Percentiles rank a stretch among this genome's conserved stretches.
Evolutionary conservation across 495 filamentous ascomycete species (phyloP).

Genomic region (Penicillium mononematosum): DNA sequence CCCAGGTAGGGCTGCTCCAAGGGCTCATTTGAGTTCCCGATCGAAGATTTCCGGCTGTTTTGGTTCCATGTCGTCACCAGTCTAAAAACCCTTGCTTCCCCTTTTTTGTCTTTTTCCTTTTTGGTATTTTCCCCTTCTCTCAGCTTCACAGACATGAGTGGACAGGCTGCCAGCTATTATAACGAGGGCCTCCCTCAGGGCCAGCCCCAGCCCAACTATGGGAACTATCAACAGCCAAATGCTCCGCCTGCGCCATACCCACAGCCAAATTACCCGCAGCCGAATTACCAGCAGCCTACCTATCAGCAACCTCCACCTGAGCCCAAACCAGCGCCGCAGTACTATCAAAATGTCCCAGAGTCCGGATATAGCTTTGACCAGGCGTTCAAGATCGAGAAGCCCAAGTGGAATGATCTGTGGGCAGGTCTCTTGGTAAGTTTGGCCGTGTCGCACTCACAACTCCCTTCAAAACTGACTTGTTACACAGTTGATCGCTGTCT

Average conservation of each 20-base stretch:
- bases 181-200: slow-evolving; percentile 29
- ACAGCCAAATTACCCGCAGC: slow-evolving; percentile 18
- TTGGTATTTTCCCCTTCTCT: slow-evolving; percentile 8
- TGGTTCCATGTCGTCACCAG: slow-evolving; percentile 1
- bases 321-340: slow-evolving; percentile 30
- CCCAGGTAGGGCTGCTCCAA: too few relatives aligned
- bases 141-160: slow-evolving; percentile 36
- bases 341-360: slow-evolving; percentile 31
- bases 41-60: too few relatives aligned
- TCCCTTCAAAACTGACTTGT: slow-evolving; percentile 7
- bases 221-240: slow-evolving; percentile 16
- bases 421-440: slow-evolving; percentile 67
- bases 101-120: slow-evolving; percentile 5
- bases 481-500: slow-evolving; percentile 64
- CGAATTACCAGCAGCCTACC: slow-evolving; percentile 16
- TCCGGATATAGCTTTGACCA: slow-evolving; percentile 61
- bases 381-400: slow-evolving; percentile 73
- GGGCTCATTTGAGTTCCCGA: too few relatives aligned
- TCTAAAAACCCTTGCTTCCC: too few relatives aligned
- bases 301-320: slow-evolving; percentile 20
- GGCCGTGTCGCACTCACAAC: not conserved
- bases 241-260: not conserved
- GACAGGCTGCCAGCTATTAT: slow-evolving; percentile 45
- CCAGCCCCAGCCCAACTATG: slow-evolving; percentile 19
- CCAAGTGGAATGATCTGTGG: slow-evolving; percentile 88